Percentiles rank a stretch among this genome's conserved stretches.
Evolutionary conservation across 176 grass and related monocot species (phyloP).

Genomic region (Coix lacrymajobi): DNA sequence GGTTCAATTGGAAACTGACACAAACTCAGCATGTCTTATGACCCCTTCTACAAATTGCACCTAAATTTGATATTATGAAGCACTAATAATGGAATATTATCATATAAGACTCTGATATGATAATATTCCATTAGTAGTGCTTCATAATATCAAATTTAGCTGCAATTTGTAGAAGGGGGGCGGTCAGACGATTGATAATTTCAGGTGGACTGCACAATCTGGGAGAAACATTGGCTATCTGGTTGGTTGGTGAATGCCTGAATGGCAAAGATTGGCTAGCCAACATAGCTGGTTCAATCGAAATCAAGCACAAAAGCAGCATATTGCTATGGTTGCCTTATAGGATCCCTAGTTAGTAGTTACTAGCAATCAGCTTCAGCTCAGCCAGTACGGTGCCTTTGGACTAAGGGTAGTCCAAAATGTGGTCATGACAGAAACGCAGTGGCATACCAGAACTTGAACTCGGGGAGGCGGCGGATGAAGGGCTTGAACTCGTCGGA

Average conservation of each 20-base stretch:
- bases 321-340: background rate
- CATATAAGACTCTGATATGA: too few species aligned
- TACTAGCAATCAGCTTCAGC: background rate
- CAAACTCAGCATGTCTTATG: background rate
- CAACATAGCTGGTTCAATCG: background rate
- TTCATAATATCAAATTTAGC: too few species aligned
- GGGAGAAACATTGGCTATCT: background rate
- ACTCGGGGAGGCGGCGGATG: conserved; percentile 87
- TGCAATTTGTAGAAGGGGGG: too few species aligned
- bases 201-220: background rate
- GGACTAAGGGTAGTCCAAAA: background rate
- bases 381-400: background rate
- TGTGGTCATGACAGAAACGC: background rate
- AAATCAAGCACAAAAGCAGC: conserved; percentile 1
- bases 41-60: background rate
- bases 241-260: background rate
- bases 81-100: background rate
- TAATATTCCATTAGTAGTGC: too few species aligned
- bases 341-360: background rate
- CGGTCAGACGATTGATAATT: background rate
- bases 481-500: conserved; percentile 97
- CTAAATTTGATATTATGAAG: background rate
- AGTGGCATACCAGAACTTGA: conserved; percentile 81
- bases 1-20: background rate
- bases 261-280: background rate